Evolutionary conservation across 2,329 filamentous ascomycete species (phyloP).

Genomic region (Botryotinia convoluta): DNA sequence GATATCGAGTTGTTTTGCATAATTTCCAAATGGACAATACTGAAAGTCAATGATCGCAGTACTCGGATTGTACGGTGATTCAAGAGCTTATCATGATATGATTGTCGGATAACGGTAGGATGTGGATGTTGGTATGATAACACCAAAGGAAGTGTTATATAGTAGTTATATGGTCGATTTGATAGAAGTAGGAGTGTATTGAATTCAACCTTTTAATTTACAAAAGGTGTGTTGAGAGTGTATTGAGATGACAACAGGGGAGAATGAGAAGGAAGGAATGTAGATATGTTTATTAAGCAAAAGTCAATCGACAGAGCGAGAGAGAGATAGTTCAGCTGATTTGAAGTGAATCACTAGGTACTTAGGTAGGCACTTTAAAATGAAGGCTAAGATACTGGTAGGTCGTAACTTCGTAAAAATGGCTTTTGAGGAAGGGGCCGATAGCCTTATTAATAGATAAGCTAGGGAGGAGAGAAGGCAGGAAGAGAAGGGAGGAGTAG

Average conservation of each 20-base stretch:
- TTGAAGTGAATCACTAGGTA: background rate
- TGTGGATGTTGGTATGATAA: background rate
- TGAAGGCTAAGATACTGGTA: background rate
- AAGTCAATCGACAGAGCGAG: background rate
- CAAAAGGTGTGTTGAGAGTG: background rate
- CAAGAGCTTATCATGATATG: conserved; percentile 15
- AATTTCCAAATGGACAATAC: background rate
- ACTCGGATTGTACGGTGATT: background rate
- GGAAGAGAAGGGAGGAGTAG: background rate
- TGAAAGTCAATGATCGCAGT: background rate
- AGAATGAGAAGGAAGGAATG: background rate
- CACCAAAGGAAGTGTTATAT: background rate
- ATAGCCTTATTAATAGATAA: background rate
- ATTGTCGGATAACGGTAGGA: background rate
- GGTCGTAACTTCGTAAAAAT: background rate
- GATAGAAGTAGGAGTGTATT: background rate
- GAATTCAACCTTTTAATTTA: background rate
- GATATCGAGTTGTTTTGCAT: background rate
- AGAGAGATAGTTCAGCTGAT: background rate
- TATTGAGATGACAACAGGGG: no score
- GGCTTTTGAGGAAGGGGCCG: background rate
- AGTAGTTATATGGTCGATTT: background rate
- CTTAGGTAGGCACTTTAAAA: background rate
- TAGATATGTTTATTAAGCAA: background rate
- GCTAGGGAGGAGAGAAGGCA: background rate